Evolutionary conservation across 768 basidiomycete species (phyloP).

Genomic region (Russula sp.): DNA sequence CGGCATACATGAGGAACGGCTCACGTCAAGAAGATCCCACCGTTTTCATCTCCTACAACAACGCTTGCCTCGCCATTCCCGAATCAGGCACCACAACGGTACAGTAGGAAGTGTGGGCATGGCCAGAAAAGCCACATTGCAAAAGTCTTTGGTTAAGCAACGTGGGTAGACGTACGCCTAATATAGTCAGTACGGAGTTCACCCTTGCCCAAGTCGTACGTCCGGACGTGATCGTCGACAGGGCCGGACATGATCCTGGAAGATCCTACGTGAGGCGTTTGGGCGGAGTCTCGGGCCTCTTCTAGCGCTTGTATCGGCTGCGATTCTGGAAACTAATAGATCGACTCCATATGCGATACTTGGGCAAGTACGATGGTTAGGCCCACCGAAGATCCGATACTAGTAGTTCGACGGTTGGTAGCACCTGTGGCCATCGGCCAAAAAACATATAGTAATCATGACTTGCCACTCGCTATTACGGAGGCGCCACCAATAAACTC

Average conservation of each 20-base stretch:
- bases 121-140: conserved; percentile 52
- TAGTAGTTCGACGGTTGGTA: conserved; percentile 64
- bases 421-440: conserved; percentile 9
- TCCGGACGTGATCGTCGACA: conserved; percentile 87
- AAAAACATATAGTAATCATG: neutral
- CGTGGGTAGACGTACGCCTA: conserved; percentile 57
- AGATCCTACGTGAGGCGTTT: conserved; percentile 62
- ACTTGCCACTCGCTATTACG: conserved; percentile 80
- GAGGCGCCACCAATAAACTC: conserved; percentile 86
- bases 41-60: conserved; percentile 86
- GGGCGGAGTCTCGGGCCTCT: conserved; percentile 83
- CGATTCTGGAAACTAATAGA: conserved; percentile 59
- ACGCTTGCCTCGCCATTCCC: conserved; percentile 78
- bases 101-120: conserved; percentile 53
- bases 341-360: neutral
- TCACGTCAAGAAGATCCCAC: conserved; percentile 89
- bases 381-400: conserved; percentile 80
- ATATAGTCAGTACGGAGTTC: conserved; percentile 85
- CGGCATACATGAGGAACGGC: conserved; percentile 25
- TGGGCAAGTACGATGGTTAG: neutral
- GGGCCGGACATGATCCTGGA: conserved; percentile 74
- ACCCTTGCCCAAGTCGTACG: conserved; percentile 93
- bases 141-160: neutral
- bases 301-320: conserved; percentile 86
- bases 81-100: conserved; percentile 77